phyloP scores from a whole-genome alignment of 345 rosid species.

The Murraya koenigii region DNA sequence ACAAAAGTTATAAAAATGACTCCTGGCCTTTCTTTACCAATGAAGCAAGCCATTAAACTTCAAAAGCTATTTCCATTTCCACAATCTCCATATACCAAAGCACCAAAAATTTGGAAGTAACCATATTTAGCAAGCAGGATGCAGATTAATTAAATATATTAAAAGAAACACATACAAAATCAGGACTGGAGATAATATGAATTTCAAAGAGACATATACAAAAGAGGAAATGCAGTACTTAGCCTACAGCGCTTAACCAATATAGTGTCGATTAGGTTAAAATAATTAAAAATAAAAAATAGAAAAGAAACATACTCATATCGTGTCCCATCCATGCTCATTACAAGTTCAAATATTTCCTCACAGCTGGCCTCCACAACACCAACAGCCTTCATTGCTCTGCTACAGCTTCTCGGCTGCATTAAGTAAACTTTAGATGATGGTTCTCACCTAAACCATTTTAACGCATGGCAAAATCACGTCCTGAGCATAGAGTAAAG shows the following conservation, averaged over 20 bases:
- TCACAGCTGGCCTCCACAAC: slow-evolving; percentile 97
- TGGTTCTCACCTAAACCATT: slow-evolving; percentile 21
- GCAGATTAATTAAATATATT: neutral
- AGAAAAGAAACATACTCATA: slow-evolving; percentile 77
- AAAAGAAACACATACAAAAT: neutral
- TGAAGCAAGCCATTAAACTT: neutral
- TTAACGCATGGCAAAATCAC: slow-evolving; percentile 14
- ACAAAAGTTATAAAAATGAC: neutral
- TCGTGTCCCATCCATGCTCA: slow-evolving; percentile 99
- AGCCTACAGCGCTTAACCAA: neutral
- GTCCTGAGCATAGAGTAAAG: slow-evolving; percentile 19
- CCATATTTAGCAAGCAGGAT: neutral
- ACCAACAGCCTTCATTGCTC: slow-evolving; percentile 99
- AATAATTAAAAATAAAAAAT: slow-evolving; percentile 13
- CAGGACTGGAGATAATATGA: neutral
- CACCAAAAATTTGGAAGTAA: neutral
- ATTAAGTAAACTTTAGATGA: slow-evolving; percentile 28
- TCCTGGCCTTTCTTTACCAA: neutral
- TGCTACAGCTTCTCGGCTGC: slow-evolving; percentile 99
- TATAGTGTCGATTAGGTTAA: neutral
- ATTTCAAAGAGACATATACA: too few species aligned
- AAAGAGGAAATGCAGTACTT: neutral
- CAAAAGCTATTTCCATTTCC: neutral
- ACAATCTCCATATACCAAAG: neutral
- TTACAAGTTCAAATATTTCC: slow-evolving; percentile 93